These are phyloP conservation scores for Mortierella sp. DNA, from an alignment of 371 early-diverging fungal genomes.

Conservation along the genomic window DNA sequence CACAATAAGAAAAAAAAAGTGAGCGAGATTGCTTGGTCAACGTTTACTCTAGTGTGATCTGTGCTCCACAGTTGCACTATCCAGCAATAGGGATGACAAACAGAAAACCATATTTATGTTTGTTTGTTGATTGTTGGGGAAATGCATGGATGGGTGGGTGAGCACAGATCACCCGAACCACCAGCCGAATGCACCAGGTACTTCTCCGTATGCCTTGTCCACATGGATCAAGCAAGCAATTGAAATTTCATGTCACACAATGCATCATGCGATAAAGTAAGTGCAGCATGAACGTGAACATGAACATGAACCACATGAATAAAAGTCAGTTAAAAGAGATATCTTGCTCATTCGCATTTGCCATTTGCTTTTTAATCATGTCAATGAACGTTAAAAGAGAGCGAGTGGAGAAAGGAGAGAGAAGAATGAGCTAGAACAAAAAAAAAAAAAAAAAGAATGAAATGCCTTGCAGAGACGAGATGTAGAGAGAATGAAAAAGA, in stretches of 20 bases:
- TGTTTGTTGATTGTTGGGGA: neutral
- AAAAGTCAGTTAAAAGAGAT: neutral
- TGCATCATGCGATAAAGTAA: too few species aligned
- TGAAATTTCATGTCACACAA: too few species aligned
- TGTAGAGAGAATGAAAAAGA: conserved; percentile 4
- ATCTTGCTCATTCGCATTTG: neutral
- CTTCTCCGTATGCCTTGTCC: too few species aligned
- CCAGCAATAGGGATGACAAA: neutral
- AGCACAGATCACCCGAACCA: neutral
- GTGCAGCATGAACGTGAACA: too few species aligned
- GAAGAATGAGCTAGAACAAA: too few species aligned
- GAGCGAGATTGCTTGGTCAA: neutral
- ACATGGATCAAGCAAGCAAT: too few species aligned
- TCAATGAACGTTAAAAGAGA: neutral
- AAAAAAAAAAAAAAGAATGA: neutral
- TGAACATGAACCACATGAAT: too few species aligned
- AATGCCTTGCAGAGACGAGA: neutral
- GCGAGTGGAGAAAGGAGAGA: neutral
- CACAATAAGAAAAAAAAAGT: neutral
- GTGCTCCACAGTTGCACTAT: conserved; percentile 1
- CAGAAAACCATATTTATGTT: too few species aligned
- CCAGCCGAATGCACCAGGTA: too few species aligned
- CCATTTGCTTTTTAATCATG: neutral
- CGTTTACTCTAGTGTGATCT: neutral
- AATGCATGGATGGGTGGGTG: neutral